Percentiles rank a stretch among this genome's conserved stretches.
phyloP scores from a whole-genome alignment of 2,329 filamentous ascomycete species.

The Dactylellina drechsleri region DNA sequence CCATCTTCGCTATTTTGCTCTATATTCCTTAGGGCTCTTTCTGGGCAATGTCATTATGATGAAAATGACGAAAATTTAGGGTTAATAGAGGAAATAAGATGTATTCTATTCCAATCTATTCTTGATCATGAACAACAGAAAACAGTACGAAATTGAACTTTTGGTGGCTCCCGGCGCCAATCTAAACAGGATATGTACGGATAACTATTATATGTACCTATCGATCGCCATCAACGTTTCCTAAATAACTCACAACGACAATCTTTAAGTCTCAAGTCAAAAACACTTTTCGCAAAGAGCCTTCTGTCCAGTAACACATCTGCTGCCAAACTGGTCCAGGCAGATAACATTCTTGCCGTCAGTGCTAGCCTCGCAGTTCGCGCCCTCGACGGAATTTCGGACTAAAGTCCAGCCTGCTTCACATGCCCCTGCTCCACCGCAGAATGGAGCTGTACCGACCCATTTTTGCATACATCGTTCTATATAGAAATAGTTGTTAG shows the following conservation, averaged over 20 bases:
- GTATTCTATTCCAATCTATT: no score
- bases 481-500: background rate
- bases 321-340: constrained; percentile 17
- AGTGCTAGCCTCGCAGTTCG: constrained; percentile 22
- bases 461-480: constrained; percentile 43
- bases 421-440: constrained; percentile 39
- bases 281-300: constrained; percentile 44
- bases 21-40: no score
- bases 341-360: constrained; percentile 22
- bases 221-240: no score
- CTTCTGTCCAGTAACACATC: constrained; percentile 30
- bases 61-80: no score
- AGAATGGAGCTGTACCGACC: constrained; percentile 51
- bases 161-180: background rate
- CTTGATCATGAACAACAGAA: no score
- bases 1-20: no score
- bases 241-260: no score
- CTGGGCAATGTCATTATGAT: no score
- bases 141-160: background rate
- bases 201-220: no score
- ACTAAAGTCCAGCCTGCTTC: constrained; percentile 30
- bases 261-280: background rate
- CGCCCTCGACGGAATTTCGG: constrained; percentile 5
- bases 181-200: background rate
- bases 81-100: no score